phyloP scores from a whole-genome alignment of 352 stramenopile species.

The Phytopythium litorale region DNA sequence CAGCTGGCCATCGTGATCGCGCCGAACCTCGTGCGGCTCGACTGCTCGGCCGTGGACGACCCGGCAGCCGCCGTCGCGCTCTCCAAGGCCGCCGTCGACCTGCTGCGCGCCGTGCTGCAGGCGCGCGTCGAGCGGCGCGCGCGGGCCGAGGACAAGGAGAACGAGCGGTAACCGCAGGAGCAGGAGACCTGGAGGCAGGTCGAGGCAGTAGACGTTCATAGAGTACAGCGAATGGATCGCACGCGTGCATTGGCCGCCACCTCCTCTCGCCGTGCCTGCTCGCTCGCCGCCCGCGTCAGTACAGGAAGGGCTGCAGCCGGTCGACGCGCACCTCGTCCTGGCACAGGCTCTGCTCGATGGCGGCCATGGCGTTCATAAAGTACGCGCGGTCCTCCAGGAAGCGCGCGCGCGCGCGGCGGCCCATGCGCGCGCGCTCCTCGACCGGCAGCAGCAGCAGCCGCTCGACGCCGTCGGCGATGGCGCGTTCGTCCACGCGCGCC shows the following conservation, averaged over 20 bases:
- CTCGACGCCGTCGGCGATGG: conserved; percentile 67
- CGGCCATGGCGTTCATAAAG: conserved; percentile 78
- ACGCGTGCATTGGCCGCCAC: neutral
- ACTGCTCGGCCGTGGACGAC: conserved; percentile 52
- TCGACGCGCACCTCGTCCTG: conserved; percentile 78
- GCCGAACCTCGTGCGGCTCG: conserved; percentile 86
- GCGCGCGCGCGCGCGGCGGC: conserved; percentile 53
- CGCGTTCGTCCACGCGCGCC: conserved; percentile 48
- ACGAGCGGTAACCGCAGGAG: conserved; percentile 1
- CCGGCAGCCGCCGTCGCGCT: conserved; percentile 81
- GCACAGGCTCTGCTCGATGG: conserved; percentile 71
- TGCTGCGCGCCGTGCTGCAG: conserved; percentile 57
- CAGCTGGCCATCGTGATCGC: conserved; percentile 89
- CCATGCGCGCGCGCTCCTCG: conserved; percentile 72
- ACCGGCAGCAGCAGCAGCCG: conserved; percentile 66
- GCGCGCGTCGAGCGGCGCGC: conserved; percentile 20
- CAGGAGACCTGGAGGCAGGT: too few species aligned
- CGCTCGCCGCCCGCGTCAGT: conserved; percentile 21
- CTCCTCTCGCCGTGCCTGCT: neutral
- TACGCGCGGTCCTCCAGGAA: conserved; percentile 79
- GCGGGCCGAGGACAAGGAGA: conserved; percentile 1
- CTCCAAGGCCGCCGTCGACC: conserved; percentile 82
- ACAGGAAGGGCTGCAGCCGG: conserved; percentile 72
- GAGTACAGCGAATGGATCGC: conserved; percentile 1
- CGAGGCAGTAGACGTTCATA: neutral